A percentile compares a stretch with the other conserved stretches of the same genome.
Conservation (phyloP, 1,139 yeast genomes). For the Fermentozyma sake region DNA sequence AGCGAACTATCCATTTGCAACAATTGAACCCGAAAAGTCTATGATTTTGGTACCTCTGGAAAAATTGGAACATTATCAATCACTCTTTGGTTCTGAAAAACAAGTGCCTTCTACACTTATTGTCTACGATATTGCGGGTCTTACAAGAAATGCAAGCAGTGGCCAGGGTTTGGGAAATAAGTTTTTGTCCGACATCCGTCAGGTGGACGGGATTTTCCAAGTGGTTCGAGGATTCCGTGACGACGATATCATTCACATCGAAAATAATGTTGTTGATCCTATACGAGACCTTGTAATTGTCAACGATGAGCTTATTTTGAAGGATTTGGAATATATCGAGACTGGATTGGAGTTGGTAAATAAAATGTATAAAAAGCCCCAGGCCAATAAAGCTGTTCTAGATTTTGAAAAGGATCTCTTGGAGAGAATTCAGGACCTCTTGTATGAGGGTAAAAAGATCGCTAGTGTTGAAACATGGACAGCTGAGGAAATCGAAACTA, state of each 20-base stretch:
- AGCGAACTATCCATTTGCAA: slow-evolving; percentile 78
- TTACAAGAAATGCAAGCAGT: slow-evolving; percentile 65
- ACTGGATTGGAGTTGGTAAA: slow-evolving; percentile 44
- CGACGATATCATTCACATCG: slow-evolving; percentile 70
- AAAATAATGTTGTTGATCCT: slow-evolving; percentile 58
- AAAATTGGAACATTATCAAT: slow-evolving; percentile 39
- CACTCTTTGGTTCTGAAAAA: slow-evolving; percentile 48
- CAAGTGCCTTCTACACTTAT: slow-evolving; percentile 54
- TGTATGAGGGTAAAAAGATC: slow-evolving; percentile 59
- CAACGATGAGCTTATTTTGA: slow-evolving; percentile 66
- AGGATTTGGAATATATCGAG: slow-evolving; percentile 67
- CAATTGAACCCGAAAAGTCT: slow-evolving; percentile 71
- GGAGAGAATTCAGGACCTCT: slow-evolving; percentile 42
- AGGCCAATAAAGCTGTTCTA: slow-evolving; percentile 16
- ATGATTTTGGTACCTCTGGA: slow-evolving; percentile 52
- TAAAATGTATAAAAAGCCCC: slow-evolving; percentile 41
- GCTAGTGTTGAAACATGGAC: slow-evolving; percentile 41
- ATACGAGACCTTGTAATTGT: slow-evolving; percentile 64
- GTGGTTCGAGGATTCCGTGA: slow-evolving; percentile 64
- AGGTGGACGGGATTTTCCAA: slow-evolving; percentile 72
- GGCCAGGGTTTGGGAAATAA: slow-evolving; percentile 81
- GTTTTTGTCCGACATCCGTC: slow-evolving; percentile 64
- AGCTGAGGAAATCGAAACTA: slow-evolving; percentile 48
- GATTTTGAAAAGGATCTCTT: slow-evolving; percentile 38
- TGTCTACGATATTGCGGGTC: slow-evolving; percentile 70